These are phyloP conservation scores for Maudiozyma bulderi DNA, from an alignment of 805 yeast genomes.

Conservation along the genomic window DNA sequence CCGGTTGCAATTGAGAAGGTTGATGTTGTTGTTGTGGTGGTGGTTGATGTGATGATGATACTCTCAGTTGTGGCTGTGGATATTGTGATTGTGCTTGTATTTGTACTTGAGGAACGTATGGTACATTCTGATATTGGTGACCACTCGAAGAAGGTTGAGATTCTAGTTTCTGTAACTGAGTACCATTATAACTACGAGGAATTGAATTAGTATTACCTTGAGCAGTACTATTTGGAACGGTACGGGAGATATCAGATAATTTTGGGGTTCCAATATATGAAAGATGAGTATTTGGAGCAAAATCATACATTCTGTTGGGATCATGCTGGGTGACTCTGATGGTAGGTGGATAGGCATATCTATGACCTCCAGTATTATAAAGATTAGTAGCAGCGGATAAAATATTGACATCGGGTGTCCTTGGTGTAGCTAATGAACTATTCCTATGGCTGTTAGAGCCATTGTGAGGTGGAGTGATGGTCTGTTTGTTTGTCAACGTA, in stretches of 20 bases:
- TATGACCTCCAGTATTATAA: slow-evolving; percentile 19
- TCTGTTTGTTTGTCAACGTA: background rate
- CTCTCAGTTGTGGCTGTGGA: background rate
- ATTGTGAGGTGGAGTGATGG: background rate
- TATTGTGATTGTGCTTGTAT: background rate
- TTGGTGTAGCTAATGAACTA: background rate
- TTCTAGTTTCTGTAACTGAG: too few relatives aligned
- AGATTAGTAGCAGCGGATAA: slow-evolving; percentile 19
- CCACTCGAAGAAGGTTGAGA: too few relatives aligned
- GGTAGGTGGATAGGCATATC: slow-evolving; percentile 17
- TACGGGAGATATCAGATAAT: background rate
- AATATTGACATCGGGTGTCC: slow-evolving; percentile 9
- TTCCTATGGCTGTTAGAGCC: background rate
- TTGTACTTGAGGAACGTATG: background rate
- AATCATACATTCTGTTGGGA: background rate
- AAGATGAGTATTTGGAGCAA: background rate
- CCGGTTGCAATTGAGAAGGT: background rate
- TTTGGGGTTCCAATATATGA: background rate
- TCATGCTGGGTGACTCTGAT: background rate
- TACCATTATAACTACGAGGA: background rate
- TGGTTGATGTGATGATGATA: background rate
- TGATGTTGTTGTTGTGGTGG: background rate
- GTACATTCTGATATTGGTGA: too few relatives aligned
- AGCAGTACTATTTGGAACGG: background rate
- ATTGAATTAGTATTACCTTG: background rate